Conservation (phyloP, 2,329 filamentous ascomycete genomes). For the Dryadomyces sulphureus region DNA sequence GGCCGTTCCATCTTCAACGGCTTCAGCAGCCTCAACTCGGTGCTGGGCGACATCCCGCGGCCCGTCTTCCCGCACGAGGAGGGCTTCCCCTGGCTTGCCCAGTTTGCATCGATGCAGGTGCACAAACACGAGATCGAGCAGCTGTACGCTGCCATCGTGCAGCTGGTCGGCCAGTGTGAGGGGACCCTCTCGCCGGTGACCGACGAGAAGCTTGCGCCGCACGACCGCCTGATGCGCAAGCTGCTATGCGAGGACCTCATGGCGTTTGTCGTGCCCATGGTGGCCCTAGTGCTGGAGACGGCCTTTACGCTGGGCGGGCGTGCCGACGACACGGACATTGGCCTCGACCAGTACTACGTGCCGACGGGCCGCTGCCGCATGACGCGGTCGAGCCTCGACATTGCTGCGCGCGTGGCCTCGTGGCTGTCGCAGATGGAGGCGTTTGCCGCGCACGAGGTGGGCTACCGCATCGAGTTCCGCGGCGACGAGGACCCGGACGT, state of each 20-base stretch:
- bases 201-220: neutral
- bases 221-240: conserved; percentile 2
- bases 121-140: neutral
- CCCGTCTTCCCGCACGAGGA: neutral
- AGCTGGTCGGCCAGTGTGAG: conserved; percentile 1
- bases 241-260: conserved; percentile 6
- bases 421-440: conserved; percentile 8
- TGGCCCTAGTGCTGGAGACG: conserved; percentile 3
- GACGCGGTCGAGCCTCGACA: neutral
- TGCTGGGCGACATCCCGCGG: neutral
- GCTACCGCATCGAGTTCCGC: conserved; percentile 6
- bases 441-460: conserved; percentile 7
- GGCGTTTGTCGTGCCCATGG: conserved; percentile 6
- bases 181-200: neutral
- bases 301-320: conserved; percentile 6
- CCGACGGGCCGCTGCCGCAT: conserved; percentile 1
- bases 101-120: neutral
- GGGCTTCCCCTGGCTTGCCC: neutral
- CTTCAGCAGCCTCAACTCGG: neutral
- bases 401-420: neutral
- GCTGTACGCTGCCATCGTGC: neutral
- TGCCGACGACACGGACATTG: neutral
- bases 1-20: neutral
- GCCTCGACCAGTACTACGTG: neutral
- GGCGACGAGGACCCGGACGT: neutral